phyloP scores from a whole-genome alignment of 2,329 filamentous ascomycete species.

The Dactylellina parvicollis region DNA sequence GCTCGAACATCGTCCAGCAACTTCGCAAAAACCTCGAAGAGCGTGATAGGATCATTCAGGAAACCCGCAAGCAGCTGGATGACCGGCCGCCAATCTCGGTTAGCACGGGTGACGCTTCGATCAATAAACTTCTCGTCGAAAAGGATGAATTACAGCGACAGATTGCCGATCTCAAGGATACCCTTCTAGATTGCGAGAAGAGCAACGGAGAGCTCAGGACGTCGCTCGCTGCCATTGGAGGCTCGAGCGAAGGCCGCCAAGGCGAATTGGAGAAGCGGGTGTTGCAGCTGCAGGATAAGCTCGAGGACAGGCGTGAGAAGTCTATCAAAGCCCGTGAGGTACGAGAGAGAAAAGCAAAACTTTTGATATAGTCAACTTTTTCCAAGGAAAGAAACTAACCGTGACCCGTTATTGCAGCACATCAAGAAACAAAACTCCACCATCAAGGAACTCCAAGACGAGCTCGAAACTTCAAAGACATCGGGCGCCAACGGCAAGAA shows the following conservation, averaged over 20 bases:
- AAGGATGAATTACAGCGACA: conserved; percentile 58
- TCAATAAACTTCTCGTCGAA: conserved; percentile 58
- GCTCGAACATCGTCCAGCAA: conserved; percentile 58
- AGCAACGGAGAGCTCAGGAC: conserved; percentile 58
- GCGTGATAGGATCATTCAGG: conserved; percentile 55
- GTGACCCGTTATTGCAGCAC: conserved; percentile 53
- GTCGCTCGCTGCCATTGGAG: conserved; percentile 57
- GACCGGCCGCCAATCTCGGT: conserved; percentile 46
- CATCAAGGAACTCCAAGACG: conserved; percentile 59
- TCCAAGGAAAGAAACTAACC: conserved; percentile 6
- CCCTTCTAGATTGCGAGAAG: conserved; percentile 57
- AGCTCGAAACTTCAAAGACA: conserved; percentile 56
- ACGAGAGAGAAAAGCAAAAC: too few species aligned
- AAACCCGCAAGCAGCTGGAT: conserved; percentile 52
- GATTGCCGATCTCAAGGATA: conserved; percentile 57
- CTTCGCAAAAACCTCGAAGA: conserved; percentile 58
- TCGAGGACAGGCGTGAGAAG: conserved; percentile 58
- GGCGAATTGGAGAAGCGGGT: conserved; percentile 58
- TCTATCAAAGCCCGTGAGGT: conserved; percentile 58
- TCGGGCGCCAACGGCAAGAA: conserved; percentile 57
- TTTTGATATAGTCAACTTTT: not conserved
- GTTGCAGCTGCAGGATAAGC: conserved; percentile 58
- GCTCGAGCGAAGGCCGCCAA: conserved; percentile 56
- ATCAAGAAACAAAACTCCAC: conserved; percentile 59
- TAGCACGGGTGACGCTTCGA: conserved; percentile 34